Evolutionary conservation across 2,329 filamentous ascomycete genomes (phyloP).

Genomic region (Cytospora mali): DNA sequence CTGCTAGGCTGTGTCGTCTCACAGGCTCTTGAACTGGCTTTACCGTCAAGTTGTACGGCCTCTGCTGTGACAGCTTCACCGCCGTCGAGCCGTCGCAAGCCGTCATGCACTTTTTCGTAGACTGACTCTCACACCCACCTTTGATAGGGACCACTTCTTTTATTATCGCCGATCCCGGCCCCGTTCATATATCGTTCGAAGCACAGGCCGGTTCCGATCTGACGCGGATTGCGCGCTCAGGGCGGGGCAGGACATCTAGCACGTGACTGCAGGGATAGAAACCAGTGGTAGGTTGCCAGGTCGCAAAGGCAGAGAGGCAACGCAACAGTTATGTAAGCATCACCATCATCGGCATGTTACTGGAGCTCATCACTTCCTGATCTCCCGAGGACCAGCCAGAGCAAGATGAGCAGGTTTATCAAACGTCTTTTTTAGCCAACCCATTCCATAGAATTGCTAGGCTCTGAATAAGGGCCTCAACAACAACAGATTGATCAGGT

Average conservation of each 20-base stretch:
- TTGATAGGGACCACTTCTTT: not conserved
- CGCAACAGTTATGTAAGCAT: conserved; percentile 18
- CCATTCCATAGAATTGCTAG: not conserved
- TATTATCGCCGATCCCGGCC: conserved; percentile 26
- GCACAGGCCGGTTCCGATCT: not conserved
- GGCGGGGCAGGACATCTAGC: conserved; percentile 5
- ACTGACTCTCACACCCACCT: conserved; percentile 5
- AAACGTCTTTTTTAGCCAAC: not conserved
- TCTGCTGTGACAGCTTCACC: not conserved
- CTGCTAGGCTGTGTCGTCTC: not conserved
- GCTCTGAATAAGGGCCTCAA: conserved; percentile 4
- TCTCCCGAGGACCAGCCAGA: not conserved
- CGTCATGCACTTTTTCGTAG: conserved; percentile 1
- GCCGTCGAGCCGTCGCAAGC: conserved; percentile 25
- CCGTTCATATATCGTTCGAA: not conserved
- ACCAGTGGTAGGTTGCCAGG: conserved; percentile 19
- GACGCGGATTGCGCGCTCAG: conserved; percentile 3
- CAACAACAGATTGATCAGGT: conserved; percentile 11
- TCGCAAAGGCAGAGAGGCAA: conserved; percentile 12
- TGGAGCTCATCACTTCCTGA: not conserved
- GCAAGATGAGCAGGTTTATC: not conserved
- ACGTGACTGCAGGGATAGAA: not conserved
- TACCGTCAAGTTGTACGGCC: conserved; percentile 4
- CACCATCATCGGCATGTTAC: not conserved
- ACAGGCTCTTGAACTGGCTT: not conserved